A percentile compares a stretch with the other conserved stretches of the same genome.
These are phyloP conservation scores for Penicillium paneum DNA, from an alignment of 2,329 filamentous ascomycete genomes.

Conservation along the genomic window DNA sequence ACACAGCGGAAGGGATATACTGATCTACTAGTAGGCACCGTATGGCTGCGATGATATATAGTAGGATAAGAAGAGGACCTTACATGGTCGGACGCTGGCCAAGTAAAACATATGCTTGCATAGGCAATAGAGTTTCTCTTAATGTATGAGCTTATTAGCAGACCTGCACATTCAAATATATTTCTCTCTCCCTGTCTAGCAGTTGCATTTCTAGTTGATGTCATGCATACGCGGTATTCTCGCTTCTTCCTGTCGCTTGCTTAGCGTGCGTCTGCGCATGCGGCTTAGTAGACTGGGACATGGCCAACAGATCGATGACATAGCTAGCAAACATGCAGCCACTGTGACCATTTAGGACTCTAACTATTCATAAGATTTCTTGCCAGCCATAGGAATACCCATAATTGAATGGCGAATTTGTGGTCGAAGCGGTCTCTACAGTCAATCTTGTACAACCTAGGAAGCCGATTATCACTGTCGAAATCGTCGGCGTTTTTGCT, in stretches of 20 bases:
- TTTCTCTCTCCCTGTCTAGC: not conserved
- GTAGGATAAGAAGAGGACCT: not conserved
- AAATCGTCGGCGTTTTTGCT: not conserved
- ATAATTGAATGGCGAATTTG: conserved; percentile 58
- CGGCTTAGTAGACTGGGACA: conserved; percentile 63
- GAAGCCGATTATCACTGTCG: conserved; percentile 48
- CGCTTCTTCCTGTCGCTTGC: conserved; percentile 43
- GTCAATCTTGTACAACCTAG: conserved; percentile 53
- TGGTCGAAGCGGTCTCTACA: conserved; percentile 59
- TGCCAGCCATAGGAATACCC: conserved; percentile 57
- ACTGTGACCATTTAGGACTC: conserved; percentile 54
- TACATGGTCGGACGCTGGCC: not conserved
- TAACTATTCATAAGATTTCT: conserved; percentile 58
- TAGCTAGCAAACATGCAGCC: conserved; percentile 53
- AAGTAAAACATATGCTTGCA: not conserved
- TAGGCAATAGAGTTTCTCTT: not conserved
- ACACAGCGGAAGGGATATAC: too few relatives aligned
- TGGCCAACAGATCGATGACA: conserved; percentile 48
- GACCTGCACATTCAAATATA: conserved; percentile 1
- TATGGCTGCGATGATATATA: not conserved
- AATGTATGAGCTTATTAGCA: not conserved
- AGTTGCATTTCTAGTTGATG: conserved; percentile 4
- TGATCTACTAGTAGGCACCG: not conserved
- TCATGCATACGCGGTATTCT: not conserved
- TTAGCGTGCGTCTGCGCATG: conserved; percentile 56